These are phyloP conservation scores for Aspergillus pseudoviridinutans DNA, from an alignment of 2,329 filamentous ascomycete species.

Conservation along the genomic window DNA sequence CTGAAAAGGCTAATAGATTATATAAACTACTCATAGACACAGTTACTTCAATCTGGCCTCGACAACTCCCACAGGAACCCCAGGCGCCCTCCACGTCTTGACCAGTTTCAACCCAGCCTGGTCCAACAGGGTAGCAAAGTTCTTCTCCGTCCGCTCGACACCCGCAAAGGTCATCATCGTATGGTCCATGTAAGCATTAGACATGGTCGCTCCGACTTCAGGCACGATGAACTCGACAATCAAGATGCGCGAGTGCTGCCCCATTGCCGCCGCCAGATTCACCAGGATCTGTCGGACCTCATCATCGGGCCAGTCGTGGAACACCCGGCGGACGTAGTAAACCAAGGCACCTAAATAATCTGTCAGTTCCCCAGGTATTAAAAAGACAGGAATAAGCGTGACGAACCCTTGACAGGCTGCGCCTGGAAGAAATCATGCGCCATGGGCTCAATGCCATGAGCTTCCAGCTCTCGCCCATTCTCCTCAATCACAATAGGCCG, in stretches of 20 bases:
- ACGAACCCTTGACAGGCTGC: constrained; percentile 19
- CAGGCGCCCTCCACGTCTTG: constrained; percentile 19
- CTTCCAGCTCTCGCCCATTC: constrained; percentile 6
- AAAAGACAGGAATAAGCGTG: neutral
- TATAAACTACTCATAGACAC: too few species aligned
- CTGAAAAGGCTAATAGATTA: too few species aligned
- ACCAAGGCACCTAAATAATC: constrained; percentile 20
- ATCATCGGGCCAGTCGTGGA: constrained; percentile 28
- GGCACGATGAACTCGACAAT: constrained; percentile 28
- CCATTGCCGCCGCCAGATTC: constrained; percentile 20
- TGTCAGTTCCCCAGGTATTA: neutral
- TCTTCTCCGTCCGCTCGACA: constrained; percentile 22
- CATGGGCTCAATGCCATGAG: constrained; percentile 13
- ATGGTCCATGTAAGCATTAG: constrained; percentile 21
- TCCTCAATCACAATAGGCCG: constrained; percentile 11
- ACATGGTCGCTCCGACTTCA: constrained; percentile 12
- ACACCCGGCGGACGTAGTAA: constrained; percentile 28
- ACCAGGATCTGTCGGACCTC: constrained; percentile 15
- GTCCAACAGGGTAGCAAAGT: constrained; percentile 22
- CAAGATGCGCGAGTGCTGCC: constrained; percentile 15
- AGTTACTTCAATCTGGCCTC: constrained; percentile 19
- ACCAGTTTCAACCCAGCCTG: constrained; percentile 18
- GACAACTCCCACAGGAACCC: constrained; percentile 15
- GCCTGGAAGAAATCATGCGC: constrained; percentile 19
- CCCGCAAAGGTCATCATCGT: constrained; percentile 24